Evolutionary conservation across 2,329 filamentous ascomycete species (phyloP), one percentile per base, ranked within the genome.

Genomic region (Thielaviopsis cerberus): DNA sequence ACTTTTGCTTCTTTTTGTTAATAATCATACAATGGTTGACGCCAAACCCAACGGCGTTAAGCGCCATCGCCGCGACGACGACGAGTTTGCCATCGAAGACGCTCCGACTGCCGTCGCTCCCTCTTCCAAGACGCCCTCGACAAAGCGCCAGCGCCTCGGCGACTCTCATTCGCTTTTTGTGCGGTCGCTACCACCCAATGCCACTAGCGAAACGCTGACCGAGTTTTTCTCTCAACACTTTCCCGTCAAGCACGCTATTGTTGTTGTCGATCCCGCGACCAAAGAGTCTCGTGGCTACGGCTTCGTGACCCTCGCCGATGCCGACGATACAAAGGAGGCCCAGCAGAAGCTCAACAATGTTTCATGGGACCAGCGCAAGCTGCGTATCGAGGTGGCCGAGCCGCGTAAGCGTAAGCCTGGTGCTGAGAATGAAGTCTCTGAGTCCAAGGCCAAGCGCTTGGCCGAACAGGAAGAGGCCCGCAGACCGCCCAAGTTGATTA

Each of bases 281-380:
- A 95, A 95, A 67, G 75, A 83, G 64, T 96, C 88, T 15, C 85
- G 88, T 67, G 91, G 92, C 20, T 98, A 89, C 69, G 92, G 92
- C 57, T 98, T 98, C 70, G 91, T 98, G 59, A 97, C 92, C 1
- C 92, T 98, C 66, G 88, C 90, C 64, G 92, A 98, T 67, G 80
- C 86, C 27, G 90, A 96, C 63, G 92, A 98, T 73, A 90, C 91
- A 13, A 74, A 83, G 63, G 79, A 83, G 62, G 94, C 92, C 20
- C 79, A 86, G 67, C 79, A 84, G 59, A 85, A 94, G 68, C 80
- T 96, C 66, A 81, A 95, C 69, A 86, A 87, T 62, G 77, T 85
- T 52, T 73, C 81, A 25, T 80, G 95, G 64, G 80, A 89, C 54
- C 91, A 90, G 22, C 82, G 85, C 64, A 87, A 85, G 63, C 82